Evolutionary conservation across 495 filamentous ascomycete species (phyloP).

Genomic region (Aspergillus sparsus): DNA sequence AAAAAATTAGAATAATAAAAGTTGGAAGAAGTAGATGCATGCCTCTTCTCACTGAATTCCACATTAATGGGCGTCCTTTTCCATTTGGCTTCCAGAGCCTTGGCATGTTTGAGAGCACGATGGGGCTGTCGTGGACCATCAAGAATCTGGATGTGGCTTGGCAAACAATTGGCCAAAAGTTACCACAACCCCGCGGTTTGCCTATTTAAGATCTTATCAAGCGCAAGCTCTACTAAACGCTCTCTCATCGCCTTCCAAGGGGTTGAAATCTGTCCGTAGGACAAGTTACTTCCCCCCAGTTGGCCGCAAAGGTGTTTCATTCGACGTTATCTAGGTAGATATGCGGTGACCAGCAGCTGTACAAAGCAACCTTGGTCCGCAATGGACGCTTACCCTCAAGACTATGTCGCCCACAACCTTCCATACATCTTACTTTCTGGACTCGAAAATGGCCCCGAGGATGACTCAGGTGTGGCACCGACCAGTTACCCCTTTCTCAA

Average conservation of each 20-base stretch:
- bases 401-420: conserved; percentile 78
- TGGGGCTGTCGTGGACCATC: background rate
- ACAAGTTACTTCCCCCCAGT: conserved; percentile 3
- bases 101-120: background rate
- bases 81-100: background rate
- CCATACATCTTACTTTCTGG: conserved; percentile 80
- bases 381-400: conserved; percentile 87
- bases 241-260: background rate
- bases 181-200: conserved; percentile 10
- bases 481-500: conserved; percentile 52
- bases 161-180: conserved; percentile 10
- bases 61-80: too few species aligned
- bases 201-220: background rate
- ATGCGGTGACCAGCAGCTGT: conserved; percentile 42
- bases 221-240: background rate
- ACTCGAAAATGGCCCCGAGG: conserved; percentile 46
- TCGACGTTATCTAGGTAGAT: conserved; percentile 21
- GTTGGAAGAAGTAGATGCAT: too few species aligned
- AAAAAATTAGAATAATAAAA: too few species aligned
- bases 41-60: too few species aligned
- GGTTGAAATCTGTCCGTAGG: background rate
- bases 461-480: conserved; percentile 18
- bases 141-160: conserved; percentile 13
- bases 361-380: conserved; percentile 38
- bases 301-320: conserved; percentile 1